Percentiles rank a stretch among this genome's conserved stretches.
phyloP scores from a whole-genome alignment of 768 basidiomycete species.

The Panellus pusillus region DNA sequence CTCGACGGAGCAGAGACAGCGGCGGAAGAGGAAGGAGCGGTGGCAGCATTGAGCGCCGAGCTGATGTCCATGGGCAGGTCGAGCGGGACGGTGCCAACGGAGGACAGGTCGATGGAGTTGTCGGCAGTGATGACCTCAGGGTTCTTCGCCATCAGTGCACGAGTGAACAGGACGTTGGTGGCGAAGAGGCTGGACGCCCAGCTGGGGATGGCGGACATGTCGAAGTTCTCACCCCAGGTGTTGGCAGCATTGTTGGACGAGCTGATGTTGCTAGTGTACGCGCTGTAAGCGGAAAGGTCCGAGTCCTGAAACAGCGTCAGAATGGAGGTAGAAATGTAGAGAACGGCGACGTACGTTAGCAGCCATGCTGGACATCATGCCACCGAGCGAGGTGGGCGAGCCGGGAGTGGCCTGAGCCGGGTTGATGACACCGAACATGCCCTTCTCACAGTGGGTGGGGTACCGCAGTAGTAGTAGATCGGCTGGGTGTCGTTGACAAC shows the following conservation, averaged over 20 bases:
- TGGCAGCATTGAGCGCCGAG: conserved; percentile 41
- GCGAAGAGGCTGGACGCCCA: conserved; percentile 56
- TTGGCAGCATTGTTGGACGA: conserved; percentile 47
- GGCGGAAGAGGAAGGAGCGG: conserved; percentile 24
- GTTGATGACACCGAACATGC: conserved; percentile 85
- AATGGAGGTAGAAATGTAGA: not conserved
- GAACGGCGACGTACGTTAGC: conserved; percentile 38
- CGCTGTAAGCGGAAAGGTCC: conserved; percentile 53
- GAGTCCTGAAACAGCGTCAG: conserved; percentile 40
- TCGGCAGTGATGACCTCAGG: conserved; percentile 49
- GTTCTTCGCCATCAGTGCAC: conserved; percentile 46
- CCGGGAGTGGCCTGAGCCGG: conserved; percentile 48
- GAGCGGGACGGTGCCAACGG: conserved; percentile 44
- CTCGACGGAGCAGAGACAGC: conserved; percentile 20
- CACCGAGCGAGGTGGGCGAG: conserved; percentile 46
- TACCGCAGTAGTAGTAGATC: conserved; percentile 74
- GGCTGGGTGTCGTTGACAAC: conserved; percentile 72
- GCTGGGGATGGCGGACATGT: conserved; percentile 52
- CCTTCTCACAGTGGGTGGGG: conserved; percentile 73
- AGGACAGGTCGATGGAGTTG: conserved; percentile 52
- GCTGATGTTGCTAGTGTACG: conserved; percentile 51
- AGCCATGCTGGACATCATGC: conserved; percentile 51
- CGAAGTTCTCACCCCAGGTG: conserved; percentile 63
- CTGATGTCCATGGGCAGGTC: conserved; percentile 63
- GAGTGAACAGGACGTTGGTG: conserved; percentile 42